Percentiles rank a stretch among this genome's conserved stretches.
phyloP scores from a whole-genome alignment of 192 early-diverging fungal genomes.

The Globomyces pollinis-pini region DNA sequence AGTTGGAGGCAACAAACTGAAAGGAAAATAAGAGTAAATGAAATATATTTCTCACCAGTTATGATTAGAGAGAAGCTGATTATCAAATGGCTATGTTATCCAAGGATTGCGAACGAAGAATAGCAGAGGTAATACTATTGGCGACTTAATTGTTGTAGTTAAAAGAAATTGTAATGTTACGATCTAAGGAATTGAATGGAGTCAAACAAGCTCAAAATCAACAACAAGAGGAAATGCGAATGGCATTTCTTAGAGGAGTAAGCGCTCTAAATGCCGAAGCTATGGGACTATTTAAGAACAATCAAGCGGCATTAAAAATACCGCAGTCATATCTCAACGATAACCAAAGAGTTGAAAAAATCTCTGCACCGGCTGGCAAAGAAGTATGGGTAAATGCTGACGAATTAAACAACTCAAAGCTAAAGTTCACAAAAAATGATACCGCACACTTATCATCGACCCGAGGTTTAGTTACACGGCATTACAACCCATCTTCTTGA shows the following conservation, averaged over 20 bases:
- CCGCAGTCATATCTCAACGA: too few species aligned
- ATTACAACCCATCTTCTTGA: too few species aligned
- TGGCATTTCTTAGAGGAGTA: neutral
- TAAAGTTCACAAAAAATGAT: too few species aligned
- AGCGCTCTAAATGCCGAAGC: neutral
- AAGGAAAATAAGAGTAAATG: neutral
- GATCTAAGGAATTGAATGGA: neutral
- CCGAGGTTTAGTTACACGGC: too few species aligned
- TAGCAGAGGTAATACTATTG: neutral
- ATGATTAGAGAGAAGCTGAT: conserved; percentile 2
- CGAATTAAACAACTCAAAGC: too few species aligned
- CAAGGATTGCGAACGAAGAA: neutral
- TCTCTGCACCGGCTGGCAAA: too few species aligned
- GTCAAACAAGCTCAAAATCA: neutral
- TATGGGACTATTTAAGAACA: conserved; percentile 2
- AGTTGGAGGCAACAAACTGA: neutral
- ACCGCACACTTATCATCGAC: too few species aligned
- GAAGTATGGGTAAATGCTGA: too few species aligned
- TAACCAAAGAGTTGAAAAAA: too few species aligned
- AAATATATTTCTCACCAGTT: too few species aligned
- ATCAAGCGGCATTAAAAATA: too few species aligned
- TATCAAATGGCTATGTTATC: neutral
- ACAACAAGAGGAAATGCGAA: neutral
- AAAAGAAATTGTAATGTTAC: neutral
- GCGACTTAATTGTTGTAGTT: too few species aligned